Evolutionary conservation across 1,139 yeast genomes (phyloP), one percentile per base, ranked within the genome.

Genomic region (Nematodospora anomalae): DNA sequence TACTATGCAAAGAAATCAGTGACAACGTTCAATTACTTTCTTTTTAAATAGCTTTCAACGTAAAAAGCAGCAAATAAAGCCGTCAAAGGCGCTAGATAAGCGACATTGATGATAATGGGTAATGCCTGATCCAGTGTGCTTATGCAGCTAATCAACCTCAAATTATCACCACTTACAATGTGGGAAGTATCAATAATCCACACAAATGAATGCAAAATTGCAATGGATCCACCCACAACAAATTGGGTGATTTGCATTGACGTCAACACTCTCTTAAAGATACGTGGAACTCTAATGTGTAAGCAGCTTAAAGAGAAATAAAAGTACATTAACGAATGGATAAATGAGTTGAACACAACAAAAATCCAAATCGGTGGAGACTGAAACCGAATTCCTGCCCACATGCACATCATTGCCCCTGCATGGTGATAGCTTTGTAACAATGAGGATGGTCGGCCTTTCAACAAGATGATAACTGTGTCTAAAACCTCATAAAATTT

Each of bases 331-430:
- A 83, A 71, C 26, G 86, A 70, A 64, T 83, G 90, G 54, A 83
- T 81, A 54, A 83, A 77, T 10, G 88, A 81, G 66, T 83, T 83
- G 74, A 83, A 83, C 18, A 80, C 87, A 36, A 83, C 89, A 59
- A 83, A 83, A 47, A 83, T 79, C 92, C 90, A 83, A 53, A 83
- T 82, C 27, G 90, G 90, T 8, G 89, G 87, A 9, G 87, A 76
- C 40, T 77, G 76, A 57, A 65, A 83, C 40, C 90, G 65, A 40
- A 81, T 75, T 3, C 90, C 92, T 3, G 85, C 78, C 89, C 89
- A 83, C 90, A 83, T 83, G 48, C 87, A 80, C 64, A 83, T 67
- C 83, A 83, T 83, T 33, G 92, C 92, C 26, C 90, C 92, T 2
- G 90, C 78, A 56, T 83, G 92, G 56, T 83, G 90, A 59, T 83